Percentiles rank a stretch among this genome's conserved stretches.
phyloP scores from a whole-genome alignment of 2,329 filamentous ascomycete genomes.

The Macrophomina tecta region DNA sequence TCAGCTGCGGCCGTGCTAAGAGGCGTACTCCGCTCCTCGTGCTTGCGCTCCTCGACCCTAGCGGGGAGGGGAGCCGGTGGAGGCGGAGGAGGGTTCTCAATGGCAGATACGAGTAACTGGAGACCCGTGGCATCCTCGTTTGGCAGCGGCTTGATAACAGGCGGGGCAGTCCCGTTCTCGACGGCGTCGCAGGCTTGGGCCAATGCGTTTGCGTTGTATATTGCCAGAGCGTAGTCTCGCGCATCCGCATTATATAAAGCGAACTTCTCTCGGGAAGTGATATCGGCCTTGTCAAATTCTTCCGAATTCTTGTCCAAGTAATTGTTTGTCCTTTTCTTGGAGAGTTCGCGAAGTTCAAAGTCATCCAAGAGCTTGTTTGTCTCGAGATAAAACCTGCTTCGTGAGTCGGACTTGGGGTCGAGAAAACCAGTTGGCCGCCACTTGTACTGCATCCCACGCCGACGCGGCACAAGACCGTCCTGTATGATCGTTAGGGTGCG shows the following conservation, averaged over 20 bases:
- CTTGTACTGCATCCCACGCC: conserved; percentile 32
- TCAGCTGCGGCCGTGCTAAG: conserved; percentile 10
- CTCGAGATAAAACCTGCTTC: conserved; percentile 49
- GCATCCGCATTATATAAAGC: conserved; percentile 49
- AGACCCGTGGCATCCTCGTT: conserved; percentile 52
- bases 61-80: neutral
- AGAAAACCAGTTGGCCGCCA: conserved; percentile 38
- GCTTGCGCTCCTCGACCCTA: conserved; percentile 7
- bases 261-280: conserved; percentile 39
- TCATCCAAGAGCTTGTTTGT: conserved; percentile 45
- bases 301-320: conserved; percentile 39
- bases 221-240: conserved; percentile 48
- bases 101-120: conserved; percentile 44
- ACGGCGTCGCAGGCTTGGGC: conserved; percentile 43
- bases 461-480: conserved; percentile 44
- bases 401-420: conserved; percentile 45
- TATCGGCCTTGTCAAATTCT: conserved; percentile 38
- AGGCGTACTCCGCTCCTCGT: conserved; percentile 14
- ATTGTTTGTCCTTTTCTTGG: conserved; percentile 32
- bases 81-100: conserved; percentile 31
- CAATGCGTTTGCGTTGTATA: conserved; percentile 44
- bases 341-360: conserved; percentile 34
- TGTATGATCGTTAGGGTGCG: conserved; percentile 22
- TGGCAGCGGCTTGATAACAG: conserved; percentile 38
- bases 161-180: conserved; percentile 36